Evolutionary conservation across 164 flowering plant genomes (phyloP), one percentile per base, ranked within the genome.

Genomic region (Berberis thunbergii): DNA sequence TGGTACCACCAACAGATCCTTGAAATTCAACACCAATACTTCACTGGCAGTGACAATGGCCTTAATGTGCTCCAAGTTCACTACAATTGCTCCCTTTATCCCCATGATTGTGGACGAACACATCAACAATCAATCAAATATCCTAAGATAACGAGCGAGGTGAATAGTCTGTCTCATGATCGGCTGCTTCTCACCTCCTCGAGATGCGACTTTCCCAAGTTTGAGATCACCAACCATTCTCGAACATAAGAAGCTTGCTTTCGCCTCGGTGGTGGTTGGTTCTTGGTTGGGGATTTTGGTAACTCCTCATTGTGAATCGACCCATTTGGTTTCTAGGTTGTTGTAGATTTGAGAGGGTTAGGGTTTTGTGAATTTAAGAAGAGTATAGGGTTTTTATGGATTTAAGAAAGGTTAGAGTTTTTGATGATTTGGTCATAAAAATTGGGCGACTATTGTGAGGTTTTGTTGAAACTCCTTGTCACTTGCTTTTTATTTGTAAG

Each of bases 1-100:
- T 45, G 70, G 78, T 41, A 58, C 61, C 3, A 82, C 75, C 45
- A 59, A 57, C 1, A 79, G 82, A 65, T 74, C 75, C 9, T 57
- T 70, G 2, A 68, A 66, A 54, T 79, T 77, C 57, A 74, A 58
- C 45, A 79, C 69, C 45, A 79, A 52, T 1, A 73, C 80, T 66
- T 79, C 80, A 9, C 68, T 65, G 2, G 83, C 83, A 26, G 79
- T 77, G 45, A 80, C 75, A 8, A 77, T 75, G 7, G 76, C 77
- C 60, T 77, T 80, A 44, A 77, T 75, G 52, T 80, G 79, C 64
- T 80, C 83, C 57, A 80, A 63, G 59, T 76, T 78, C 41, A 78
- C 57, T 12, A 78, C 79, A 50, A 78, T 75, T 3, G 81, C 81
- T 48, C 70, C 73, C 57, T 78, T 77, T 12, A 79, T 65, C 6